Conservation (phyloP, 768 basidiomycete genomes). For the Podaxis carcinomalis region DNA sequence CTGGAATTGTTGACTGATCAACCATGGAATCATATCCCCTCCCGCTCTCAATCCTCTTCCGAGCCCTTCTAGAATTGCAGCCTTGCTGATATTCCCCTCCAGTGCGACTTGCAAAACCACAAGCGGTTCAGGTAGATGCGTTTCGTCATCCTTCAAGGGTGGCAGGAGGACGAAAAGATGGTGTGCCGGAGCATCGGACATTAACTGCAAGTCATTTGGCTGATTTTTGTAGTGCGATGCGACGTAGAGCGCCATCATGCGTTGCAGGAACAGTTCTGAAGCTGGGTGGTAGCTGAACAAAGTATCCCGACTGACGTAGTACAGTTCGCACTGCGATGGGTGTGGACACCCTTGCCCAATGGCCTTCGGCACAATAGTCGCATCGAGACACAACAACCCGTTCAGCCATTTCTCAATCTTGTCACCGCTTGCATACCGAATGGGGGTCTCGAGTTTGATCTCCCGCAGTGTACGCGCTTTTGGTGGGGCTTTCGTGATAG, state of each 20-base stretch:
- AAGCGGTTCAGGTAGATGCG: conserved; percentile 88
- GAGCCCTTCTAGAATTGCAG: conserved; percentile 81
- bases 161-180: conserved; percentile 94
- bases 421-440: conserved; percentile 86
- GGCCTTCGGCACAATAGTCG: conserved; percentile 50
- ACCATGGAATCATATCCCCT: conserved; percentile 98
- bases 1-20: conserved; percentile 92
- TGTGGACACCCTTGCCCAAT: conserved; percentile 79
- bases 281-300: conserved; percentile 97
- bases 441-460: conserved; percentile 92
- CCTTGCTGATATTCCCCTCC: conserved; percentile 88
- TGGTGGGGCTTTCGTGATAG: conserved; percentile 46
- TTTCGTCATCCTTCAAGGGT: conserved; percentile 86
- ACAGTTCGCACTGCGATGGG: conserved; percentile 90
- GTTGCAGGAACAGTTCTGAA: conserved; percentile 94
- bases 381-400: conserved; percentile 83
- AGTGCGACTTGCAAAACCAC: conserved; percentile 95
- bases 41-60: conserved; percentile 80
- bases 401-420: conserved; percentile 95
- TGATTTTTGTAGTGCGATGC: conserved; percentile 99
- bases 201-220: conserved; percentile 96
- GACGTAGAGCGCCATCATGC: conserved; percentile 98
- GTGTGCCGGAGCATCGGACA: conserved; percentile 96
- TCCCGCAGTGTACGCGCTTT: conserved; percentile 81
- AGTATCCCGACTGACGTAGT: conserved; percentile 93